Percentiles rank a stretch among this genome's conserved stretches.
Conservation (phyloP, 2,329 filamentous ascomycete species). For the Periconia sp. region DNA sequence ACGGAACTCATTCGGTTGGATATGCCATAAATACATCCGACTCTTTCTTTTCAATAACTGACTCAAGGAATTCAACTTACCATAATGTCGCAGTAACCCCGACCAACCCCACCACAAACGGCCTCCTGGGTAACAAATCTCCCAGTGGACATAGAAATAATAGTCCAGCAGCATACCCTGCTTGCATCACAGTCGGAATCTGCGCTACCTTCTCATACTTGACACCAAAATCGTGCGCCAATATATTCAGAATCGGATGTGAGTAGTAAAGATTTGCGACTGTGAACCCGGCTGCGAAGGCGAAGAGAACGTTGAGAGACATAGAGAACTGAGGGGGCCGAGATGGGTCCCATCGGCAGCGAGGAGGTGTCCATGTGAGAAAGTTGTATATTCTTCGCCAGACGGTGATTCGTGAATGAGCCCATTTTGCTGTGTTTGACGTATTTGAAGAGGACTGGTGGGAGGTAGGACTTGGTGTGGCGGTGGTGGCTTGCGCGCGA, state of each 20-base stretch:
- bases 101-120: conserved; percentile 72
- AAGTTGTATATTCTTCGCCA: conserved; percentile 32
- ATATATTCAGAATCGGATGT: conserved; percentile 77
- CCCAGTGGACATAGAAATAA: conserved; percentile 78
- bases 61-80: conserved; percentile 50
- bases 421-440: not conserved
- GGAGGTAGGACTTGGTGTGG: not conserved
- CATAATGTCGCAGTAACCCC: conserved; percentile 70
- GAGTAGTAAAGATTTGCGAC: conserved; percentile 85
- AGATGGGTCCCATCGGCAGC: conserved; percentile 71
- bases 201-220: conserved; percentile 70
- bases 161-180: conserved; percentile 77
- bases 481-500: conserved; percentile 1
- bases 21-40: too few relatives aligned
- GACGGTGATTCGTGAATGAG: too few relatives aligned
- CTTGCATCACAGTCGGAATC: conserved; percentile 79
- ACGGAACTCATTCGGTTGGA: too few relatives aligned
- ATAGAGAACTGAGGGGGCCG: conserved; percentile 72
- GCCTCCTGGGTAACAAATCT: conserved; percentile 70
- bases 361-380: conserved; percentile 66
- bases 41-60: not conserved
- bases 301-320: conserved; percentile 73
- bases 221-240: conserved; percentile 74
- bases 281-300: conserved; percentile 71
- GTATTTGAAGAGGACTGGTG: not conserved